Evolutionary conservation across 371 early-diverging fungal genomes (phyloP).

Genomic region (Phascolomyces articulosus): DNA sequence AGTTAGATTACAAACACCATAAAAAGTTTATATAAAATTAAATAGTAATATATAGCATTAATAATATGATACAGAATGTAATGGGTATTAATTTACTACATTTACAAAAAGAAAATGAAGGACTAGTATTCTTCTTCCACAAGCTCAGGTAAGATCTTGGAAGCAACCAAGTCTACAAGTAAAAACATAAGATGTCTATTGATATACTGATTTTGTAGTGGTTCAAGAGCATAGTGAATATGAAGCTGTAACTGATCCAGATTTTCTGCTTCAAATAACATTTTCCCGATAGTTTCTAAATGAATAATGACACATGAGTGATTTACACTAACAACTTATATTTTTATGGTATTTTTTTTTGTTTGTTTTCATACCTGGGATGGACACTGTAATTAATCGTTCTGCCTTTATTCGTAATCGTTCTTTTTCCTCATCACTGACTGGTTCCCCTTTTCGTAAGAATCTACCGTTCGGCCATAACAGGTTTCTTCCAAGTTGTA

Average conservation of each 20-base stretch:
- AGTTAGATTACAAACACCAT: no score
- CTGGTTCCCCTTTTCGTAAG: conserved; percentile 38
- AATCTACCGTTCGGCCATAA: conserved; percentile 62
- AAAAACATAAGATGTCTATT: conserved; percentile 50
- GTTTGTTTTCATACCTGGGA: conserved; percentile 36
- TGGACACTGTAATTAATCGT: conserved; percentile 32
- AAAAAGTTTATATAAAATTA: no score
- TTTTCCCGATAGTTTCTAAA: conserved; percentile 12
- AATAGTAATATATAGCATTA: neutral
- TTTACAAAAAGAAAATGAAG: neutral
- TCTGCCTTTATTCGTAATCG: conserved; percentile 45
- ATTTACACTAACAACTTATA: neutral
- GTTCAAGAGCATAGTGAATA: conserved; percentile 40
- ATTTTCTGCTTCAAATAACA: conserved; percentile 42
- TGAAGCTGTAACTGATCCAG: conserved; percentile 40
- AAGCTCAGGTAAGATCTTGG: conserved; percentile 45
- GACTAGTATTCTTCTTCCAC: conserved; percentile 9
- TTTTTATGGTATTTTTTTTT: neutral
- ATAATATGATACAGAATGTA: neutral
- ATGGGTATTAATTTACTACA: neutral
- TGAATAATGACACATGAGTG: no score
- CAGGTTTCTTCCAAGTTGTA: conserved; percentile 55
- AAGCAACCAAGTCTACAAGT: conserved; percentile 40
- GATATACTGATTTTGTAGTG: conserved; percentile 50
- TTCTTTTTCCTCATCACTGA: conserved; percentile 36